Base-by-base conservation (phyloP, 345 rosid species). In the Moringa oleifera region DNA sequence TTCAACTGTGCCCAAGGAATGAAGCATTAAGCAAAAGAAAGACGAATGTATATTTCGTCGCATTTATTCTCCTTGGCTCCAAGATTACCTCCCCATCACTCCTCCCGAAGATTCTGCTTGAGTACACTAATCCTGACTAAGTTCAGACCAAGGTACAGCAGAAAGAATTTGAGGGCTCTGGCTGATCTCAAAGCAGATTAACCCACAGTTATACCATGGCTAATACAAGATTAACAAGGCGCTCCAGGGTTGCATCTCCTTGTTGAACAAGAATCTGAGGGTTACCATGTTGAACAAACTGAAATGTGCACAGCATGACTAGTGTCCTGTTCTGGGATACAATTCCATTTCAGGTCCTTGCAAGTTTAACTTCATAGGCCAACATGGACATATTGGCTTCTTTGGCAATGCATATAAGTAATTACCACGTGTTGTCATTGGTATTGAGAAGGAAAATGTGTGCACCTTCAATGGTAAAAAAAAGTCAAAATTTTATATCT, bases 41-140 rank as follows among this genome's bases (percentile, higher is more conserved):
- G n/a, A n/a, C n/a, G n/a, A n/a, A n/a, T n/a, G n/a, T n/a, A n/a
- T n/a, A n/a, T n/a, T n/a, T n/a, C n/a, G n/a, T n/a, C n/a, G n/a
- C n/a, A n/a, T n/a, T n/a, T n/a, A n/a, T n/a, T n/a, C n/a, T n/a
- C n/a, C n/a, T n/a, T n/a, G n/a, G n/a, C n/a, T n/a, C n/a, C n/a
- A n/a, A n/a, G n/a, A n/a, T n/a, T n/a, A n/a, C n/a, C n/a, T n/a
- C n/a, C n/a, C n/a, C n/a, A n/a, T n/a, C n/a, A n/a, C n/a, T n/a
- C n/a, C n/a, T n/a, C n/a, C n/a, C n/a, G n/a, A n/a, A n/a, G n/a
- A 87, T 94, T 95, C 85, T 94, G 71, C 92, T 94, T 2, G 96
- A 94, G 79, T 90, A 82, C 77, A 90, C 97, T 21, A 90, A 94
- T 68, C 84, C 78, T 1, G 96, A 90, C 74, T 86, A 88, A 77